Conservation (phyloP, 1,284 basidiomycete genomes). For the Thecaphora thlaspeos region DNA sequence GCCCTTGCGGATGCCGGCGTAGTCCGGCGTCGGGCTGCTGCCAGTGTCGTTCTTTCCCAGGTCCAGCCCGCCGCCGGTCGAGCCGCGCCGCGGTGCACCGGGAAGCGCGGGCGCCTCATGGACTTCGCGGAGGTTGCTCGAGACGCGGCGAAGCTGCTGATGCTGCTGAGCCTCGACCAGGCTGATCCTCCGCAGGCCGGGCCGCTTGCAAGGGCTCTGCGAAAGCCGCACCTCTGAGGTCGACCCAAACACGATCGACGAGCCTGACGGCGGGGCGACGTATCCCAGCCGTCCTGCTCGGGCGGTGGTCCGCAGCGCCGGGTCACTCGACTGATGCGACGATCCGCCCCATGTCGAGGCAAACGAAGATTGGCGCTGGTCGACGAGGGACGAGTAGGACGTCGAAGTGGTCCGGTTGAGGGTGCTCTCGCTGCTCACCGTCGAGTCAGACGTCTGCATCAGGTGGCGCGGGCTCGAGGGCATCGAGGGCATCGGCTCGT, state of each 20-base stretch:
- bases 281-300: background rate
- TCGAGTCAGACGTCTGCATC: constrained; percentile 1
- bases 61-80: background rate
- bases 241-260: constrained; percentile 5
- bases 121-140: constrained; percentile 24
- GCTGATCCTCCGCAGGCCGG: constrained; percentile 16
- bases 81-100: background rate
- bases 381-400: constrained; percentile 11
- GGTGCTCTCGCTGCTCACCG: constrained; percentile 18
- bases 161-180: constrained; percentile 35
- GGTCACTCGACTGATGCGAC: constrained; percentile 16
- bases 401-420: constrained; percentile 19
- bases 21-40: constrained; percentile 2
- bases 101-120: background rate
- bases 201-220: background rate
- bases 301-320: constrained; percentile 12
- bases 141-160: constrained; percentile 31
- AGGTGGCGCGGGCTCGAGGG: constrained; percentile 18
- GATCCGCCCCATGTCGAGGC: constrained; percentile 14
- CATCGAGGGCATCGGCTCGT: constrained; percentile 13
- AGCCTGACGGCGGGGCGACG: constrained; percentile 8
- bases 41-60: background rate
- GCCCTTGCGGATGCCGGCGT: constrained; percentile 26
- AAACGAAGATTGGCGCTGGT: constrained; percentile 18
- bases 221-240: constrained; percentile 24